Evolutionary conservation across 1,284 basidiomycete genomes (phyloP).

Genomic region (Tilletia caries): DNA sequence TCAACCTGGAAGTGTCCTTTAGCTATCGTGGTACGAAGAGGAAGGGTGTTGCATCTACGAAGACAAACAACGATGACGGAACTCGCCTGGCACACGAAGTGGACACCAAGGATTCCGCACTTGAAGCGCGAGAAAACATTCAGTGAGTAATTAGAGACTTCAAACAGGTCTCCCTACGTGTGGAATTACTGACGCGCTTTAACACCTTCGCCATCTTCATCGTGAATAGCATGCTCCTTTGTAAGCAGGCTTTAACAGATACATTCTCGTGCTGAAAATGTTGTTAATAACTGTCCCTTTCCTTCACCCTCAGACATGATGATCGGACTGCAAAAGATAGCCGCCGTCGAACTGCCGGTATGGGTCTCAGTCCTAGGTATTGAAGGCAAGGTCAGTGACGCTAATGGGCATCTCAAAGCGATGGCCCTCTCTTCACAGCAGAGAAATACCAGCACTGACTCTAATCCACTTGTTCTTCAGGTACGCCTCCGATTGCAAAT

Average conservation of each 20-base stretch:
- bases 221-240: slow-evolving; percentile 6
- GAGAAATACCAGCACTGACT: too few species aligned
- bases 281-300: not conserved
- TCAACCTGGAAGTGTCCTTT: slow-evolving; percentile 44
- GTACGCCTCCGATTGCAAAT: slow-evolving; percentile 41
- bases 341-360: slow-evolving; percentile 44
- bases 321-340: slow-evolving; percentile 47
- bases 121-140: slow-evolving; percentile 11
- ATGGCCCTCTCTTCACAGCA: too few species aligned
- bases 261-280: not conserved
- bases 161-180: not conserved
- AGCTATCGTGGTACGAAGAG: slow-evolving; percentile 33
- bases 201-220: too few species aligned
- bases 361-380: slow-evolving; percentile 49
- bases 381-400: slow-evolving; percentile 35
- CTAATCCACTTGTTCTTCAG: not conserved
- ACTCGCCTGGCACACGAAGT: not conserved
- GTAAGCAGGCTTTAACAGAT: not conserved
- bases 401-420: too few species aligned
- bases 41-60: slow-evolving; percentile 25
- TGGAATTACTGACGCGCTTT: too few species aligned
- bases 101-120: not conserved
- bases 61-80: not conserved
- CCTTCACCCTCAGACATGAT: slow-evolving; percentile 25
- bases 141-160: not conserved